Conservation (phyloP, 2,329 filamentous ascomycete genomes). For the Aspergillus tanneri region DNA sequence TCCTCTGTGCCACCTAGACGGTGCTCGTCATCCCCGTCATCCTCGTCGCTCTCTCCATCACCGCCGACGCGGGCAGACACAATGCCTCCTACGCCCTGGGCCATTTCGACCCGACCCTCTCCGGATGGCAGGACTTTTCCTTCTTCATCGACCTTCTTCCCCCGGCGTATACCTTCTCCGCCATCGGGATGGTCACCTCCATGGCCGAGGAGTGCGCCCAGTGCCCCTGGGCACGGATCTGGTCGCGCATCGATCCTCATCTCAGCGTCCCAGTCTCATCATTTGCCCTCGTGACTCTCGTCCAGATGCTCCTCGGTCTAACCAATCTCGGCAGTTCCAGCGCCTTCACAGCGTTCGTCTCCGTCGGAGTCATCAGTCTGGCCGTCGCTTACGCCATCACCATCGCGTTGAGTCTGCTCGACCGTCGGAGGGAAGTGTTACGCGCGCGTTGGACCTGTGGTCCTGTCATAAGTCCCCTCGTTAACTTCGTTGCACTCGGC, state of each 20-base stretch:
- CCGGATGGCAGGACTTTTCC: constrained; percentile 60
- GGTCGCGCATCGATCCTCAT: constrained; percentile 34
- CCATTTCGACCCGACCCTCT: constrained; percentile 56
- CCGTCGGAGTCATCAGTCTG: constrained; percentile 57
- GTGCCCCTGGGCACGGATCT: constrained; percentile 42
- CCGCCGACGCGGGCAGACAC: constrained; percentile 56
- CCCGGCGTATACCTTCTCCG: constrained; percentile 58
- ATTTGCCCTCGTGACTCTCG: constrained; percentile 45
- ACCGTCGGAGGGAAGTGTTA: constrained; percentile 49
- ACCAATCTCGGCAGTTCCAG: constrained; percentile 51
- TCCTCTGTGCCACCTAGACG: constrained; percentile 57
- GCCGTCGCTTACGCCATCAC: constrained; percentile 58
- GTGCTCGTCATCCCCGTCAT: constrained; percentile 57
- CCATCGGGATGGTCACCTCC: constrained; percentile 61
- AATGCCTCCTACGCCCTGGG: constrained; percentile 53
- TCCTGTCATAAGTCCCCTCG: constrained; percentile 40
- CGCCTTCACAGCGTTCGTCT: constrained; percentile 53
- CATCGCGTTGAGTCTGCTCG: constrained; percentile 52
- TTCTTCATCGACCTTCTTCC: constrained; percentile 64
- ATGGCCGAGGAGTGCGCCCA: constrained; percentile 62
- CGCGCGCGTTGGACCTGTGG: constrained; percentile 53
- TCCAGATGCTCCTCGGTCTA: constrained; percentile 51
- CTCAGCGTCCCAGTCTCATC: constrained; percentile 45
- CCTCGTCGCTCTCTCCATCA: constrained; percentile 56
- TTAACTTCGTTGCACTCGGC: constrained; percentile 49